These are phyloP conservation scores for Acanthamoeba healyi DNA, from an alignment of 208 protist species.

Conservation along the genomic window DNA sequence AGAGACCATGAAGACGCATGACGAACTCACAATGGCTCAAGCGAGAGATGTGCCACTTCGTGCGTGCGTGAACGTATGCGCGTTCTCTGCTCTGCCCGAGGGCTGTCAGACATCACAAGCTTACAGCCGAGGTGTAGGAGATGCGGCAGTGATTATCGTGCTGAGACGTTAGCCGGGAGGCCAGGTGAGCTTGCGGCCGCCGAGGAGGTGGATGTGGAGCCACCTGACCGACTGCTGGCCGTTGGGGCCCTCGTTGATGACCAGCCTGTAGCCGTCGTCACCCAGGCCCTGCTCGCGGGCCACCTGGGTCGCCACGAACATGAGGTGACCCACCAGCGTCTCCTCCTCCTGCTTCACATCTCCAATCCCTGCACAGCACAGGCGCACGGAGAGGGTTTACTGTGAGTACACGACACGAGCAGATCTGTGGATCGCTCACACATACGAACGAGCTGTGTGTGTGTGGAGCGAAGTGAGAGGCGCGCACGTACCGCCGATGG, in stretches of 20 bases:
- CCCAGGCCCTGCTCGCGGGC: constrained; percentile 34
- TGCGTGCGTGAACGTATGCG: too few relatives aligned
- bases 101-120: too few relatives aligned
- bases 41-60: too few relatives aligned
- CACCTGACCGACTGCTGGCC: constrained; percentile 89
- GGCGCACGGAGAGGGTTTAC: too few relatives aligned
- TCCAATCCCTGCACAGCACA: background rate
- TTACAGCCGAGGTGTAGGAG: too few relatives aligned
- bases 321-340: constrained; percentile 15
- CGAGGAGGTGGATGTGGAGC: constrained; percentile 90
- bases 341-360: constrained; percentile 53
- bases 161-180: constrained; percentile 82
- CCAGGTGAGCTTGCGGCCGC: constrained; percentile 87
- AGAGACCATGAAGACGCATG: background rate
- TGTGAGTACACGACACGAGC: background rate
- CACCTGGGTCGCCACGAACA: constrained; percentile 50
- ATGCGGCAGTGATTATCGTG: background rate
- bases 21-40: too few relatives aligned
- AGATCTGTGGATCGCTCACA: too few relatives aligned
- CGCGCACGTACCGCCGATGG: constrained; percentile 57
- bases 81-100: too few relatives aligned
- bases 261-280: constrained; percentile 71
- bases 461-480: background rate
- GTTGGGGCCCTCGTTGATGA: constrained; percentile 90
- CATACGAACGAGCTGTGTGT: too few relatives aligned